These are phyloP conservation scores for Annona cherimola DNA, from an alignment of 164 flowering plant species.

Conservation along the genomic window DNA sequence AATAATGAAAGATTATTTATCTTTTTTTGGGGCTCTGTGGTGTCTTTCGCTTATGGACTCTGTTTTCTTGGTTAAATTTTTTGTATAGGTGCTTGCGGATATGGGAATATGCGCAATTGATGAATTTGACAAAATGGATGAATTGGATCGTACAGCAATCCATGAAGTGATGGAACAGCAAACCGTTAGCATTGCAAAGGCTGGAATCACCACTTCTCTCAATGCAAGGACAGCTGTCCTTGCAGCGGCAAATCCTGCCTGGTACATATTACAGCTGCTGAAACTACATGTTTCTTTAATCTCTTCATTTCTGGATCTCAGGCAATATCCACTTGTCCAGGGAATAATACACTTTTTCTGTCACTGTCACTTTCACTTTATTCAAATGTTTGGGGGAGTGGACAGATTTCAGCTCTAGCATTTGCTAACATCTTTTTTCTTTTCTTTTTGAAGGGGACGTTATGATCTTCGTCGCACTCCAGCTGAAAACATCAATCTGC, in stretches of 20 bases:
- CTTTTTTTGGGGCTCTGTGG: neutral
- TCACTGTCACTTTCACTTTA: no score
- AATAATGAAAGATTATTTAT: neutral
- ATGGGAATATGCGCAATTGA: conserved; percentile 99
- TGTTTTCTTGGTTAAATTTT: neutral
- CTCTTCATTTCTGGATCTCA: no score
- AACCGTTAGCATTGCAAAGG: conserved; percentile 99
- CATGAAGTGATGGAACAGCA: conserved; percentile 99
- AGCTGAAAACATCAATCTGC: conserved; percentile 98
- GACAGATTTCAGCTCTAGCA: neutral
- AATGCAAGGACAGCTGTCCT: conserved; percentile 98
- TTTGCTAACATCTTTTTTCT: conserved; percentile 7
- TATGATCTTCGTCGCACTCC: conserved; percentile 96
- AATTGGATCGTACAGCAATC: conserved; percentile 93
- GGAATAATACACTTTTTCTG: no score
- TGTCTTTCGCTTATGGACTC: neutral
- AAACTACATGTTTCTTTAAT: no score
- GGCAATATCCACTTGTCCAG: neutral
- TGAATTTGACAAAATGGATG: conserved; percentile 99
- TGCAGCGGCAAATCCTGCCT: conserved; percentile 99
- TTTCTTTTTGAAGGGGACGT: conserved; percentile 73
- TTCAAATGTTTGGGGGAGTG: neutral
- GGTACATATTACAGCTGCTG: conserved; percentile 58
- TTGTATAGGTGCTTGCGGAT: conserved; percentile 86
- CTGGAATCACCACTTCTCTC: conserved; percentile 96